Base-by-base conservation (phyloP, 176 grass and related monocot genomes). In the Panicum miliaceum region DNA sequence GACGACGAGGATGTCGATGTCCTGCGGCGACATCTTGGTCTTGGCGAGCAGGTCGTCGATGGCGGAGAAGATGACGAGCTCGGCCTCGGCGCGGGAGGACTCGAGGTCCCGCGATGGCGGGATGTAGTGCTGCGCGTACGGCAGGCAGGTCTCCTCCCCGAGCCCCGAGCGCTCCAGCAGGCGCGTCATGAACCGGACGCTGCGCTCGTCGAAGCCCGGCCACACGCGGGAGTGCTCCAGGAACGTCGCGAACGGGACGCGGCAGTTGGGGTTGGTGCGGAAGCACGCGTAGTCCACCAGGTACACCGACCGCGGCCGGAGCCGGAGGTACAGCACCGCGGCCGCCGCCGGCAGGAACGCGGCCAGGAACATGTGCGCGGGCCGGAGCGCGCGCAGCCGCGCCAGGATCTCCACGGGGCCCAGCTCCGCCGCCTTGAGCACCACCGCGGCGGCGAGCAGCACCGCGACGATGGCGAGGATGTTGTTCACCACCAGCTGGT, bases 101-200 rank as follows among this genome's bases (percentile, higher is more conserved):
- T 82, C 81, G 16, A 94, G 86, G 89, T 88, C 80, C 5, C 80
- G 71, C 9, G 61, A 78, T 15, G 92, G 92, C 22, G 92, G 92
- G 79, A 94, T 94, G 78, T 89, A 94, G 85, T 94, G 92, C 89
- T 94, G 89, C 64, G 92, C 92, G 68, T 85, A 88, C 4, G 92
- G 92, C 1, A 94, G 83, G 73, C 89, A 94, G 0, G 92, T 94
- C 84, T 94, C 92, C 79, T 94, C 92, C 1, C 92, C 89, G 5
- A 94, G 92, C 2, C 92, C 92, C 22, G 92, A 94, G 1, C 92
- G 86, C 83, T 94, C 89, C 0, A 94, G 82, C 0, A 94, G 84
- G 1, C 89, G 89, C 60, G 87, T 72, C 89, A 91, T 88, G 89
- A 94, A 94, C 71, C 86, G 78, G 45, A 94, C 89, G 89, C 89